Base-by-base conservation (phyloP, 495 filamentous ascomycete genomes). In the Tuber magnatum region DNA sequence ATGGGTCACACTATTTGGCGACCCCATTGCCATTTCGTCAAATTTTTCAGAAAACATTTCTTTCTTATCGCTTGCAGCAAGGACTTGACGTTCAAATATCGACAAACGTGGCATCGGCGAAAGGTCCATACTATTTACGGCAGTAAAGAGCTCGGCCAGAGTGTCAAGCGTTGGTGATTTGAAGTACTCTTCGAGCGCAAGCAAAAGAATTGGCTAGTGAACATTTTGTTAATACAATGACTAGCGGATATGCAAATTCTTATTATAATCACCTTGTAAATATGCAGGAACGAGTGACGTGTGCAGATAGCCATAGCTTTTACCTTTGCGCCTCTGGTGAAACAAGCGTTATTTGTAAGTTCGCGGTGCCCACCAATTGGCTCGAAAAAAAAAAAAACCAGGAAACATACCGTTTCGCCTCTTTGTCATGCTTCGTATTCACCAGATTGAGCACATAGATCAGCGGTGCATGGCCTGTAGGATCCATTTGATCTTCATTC, bases 271-370 rank as follows among this genome's bases (percentile, higher is more conserved):
- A 93, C 93, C 88, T 98, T 99, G 84, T 98, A 99, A 74, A 99
- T 98, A 84, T 99, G 94, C 71, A 99, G 87, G 83, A 99, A 99
- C n/a, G 95, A 94, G 85, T 99, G 95, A 69, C 94, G 87, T 7
- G 95, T 99, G 85, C 95, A 99, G 78, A 99, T 97, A n/a, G 95
- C 95, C 95, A 99, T 99, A 3, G 95, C 94, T 84, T 97, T 99
- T 42, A 97, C 94, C 42, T 97, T 90, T 3, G 95, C 96, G 73
- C 95, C 95, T 88, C 94, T 92, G 74, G 44, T 78, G 68, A 70
- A 74, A n/a, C 44, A 72, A 75, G 51, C 72, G 73, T 75, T 75
- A 81, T 74, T 51, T 56, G 70, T 71, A n/a, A 65, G 56, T 20
- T 65, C 18, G 28, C 1, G n/a, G n/a, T 18, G 28, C 35, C 32